These are phyloP conservation scores for Penicillium olsonii DNA, from an alignment of 2,329 filamentous ascomycete species.

Conservation along the genomic window DNA sequence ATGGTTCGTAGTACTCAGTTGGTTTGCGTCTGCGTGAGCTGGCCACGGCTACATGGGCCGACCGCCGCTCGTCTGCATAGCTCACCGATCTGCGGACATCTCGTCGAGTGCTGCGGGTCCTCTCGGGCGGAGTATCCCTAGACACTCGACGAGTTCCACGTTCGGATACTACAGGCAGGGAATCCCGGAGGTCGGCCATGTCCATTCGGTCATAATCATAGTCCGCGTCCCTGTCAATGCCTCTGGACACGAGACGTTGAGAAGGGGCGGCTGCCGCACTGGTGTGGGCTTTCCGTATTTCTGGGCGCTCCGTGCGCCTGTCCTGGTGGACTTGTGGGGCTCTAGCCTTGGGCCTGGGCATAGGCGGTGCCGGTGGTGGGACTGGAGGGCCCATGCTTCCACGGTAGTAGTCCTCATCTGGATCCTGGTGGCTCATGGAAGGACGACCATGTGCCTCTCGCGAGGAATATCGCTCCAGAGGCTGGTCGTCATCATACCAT, in stretches of 20 bases:
- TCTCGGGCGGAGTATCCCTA: slow-evolving; percentile 35
- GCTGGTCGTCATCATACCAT: slow-evolving; percentile 28
- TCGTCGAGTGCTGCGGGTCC: slow-evolving; percentile 35
- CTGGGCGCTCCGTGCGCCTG: slow-evolving; percentile 31
- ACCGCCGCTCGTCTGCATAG: slow-evolving; percentile 35
- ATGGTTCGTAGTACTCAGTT: slow-evolving; percentile 28
- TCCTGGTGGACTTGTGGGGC: slow-evolving; percentile 39
- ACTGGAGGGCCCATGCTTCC: slow-evolving; percentile 42
- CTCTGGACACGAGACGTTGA: slow-evolving; percentile 32
- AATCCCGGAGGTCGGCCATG: slow-evolving; percentile 34
- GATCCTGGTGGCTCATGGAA: slow-evolving; percentile 31
- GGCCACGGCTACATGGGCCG: slow-evolving; percentile 37
- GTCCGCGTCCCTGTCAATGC: slow-evolving; percentile 15
- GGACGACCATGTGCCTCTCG: slow-evolving; percentile 33
- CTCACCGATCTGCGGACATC: slow-evolving; percentile 28
- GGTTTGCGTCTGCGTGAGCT: slow-evolving; percentile 36
- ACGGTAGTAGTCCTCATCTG: slow-evolving; percentile 44
- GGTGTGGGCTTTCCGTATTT: slow-evolving; percentile 16
- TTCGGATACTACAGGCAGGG: slow-evolving; percentile 37
- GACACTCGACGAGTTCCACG: slow-evolving; percentile 33
- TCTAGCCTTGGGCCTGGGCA: slow-evolving; percentile 30
- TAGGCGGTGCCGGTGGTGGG: slow-evolving; percentile 36
- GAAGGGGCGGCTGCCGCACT: slow-evolving; percentile 22
- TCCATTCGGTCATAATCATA: slow-evolving; percentile 22
- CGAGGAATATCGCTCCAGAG: slow-evolving; percentile 29